These are phyloP conservation scores for Erythrophleum ivorense DNA, from an alignment of 331 rosid genomes.

Conservation along the genomic window DNA sequence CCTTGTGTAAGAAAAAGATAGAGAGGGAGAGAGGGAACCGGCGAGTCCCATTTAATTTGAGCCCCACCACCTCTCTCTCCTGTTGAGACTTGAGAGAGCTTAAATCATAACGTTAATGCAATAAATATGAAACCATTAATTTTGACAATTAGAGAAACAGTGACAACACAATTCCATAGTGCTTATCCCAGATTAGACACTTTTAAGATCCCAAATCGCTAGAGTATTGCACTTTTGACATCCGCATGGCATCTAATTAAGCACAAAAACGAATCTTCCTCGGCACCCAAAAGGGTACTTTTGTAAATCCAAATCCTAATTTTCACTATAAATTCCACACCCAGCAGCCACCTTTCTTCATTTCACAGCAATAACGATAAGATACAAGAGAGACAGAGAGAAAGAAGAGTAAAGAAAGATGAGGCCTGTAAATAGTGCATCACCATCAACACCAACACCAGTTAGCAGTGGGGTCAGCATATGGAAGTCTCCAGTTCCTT, in stretches of 20 bases:
- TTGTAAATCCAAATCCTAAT: conserved; percentile 12
- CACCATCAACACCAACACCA: not conserved
- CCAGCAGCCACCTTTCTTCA: not conserved
- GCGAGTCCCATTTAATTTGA: too few relatives aligned
- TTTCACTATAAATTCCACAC: conserved; percentile 27
- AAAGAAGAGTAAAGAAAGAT: not conserved
- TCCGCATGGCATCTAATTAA: not conserved
- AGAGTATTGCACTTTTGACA: conserved; percentile 7
- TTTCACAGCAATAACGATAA: not conserved
- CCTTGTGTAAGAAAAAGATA: too few relatives aligned
- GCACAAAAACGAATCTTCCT: conserved; percentile 29
- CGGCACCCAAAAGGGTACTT: conserved; percentile 11
- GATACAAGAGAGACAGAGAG: not conserved
- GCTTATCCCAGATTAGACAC: not conserved
- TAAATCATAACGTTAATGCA: not conserved
- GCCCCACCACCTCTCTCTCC: too few relatives aligned
- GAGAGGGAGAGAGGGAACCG: too few relatives aligned
- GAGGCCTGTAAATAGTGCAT: not conserved
- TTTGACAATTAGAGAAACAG: not conserved
- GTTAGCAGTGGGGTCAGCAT: not conserved
- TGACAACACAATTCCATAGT: conserved; percentile 17
- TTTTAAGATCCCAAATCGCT: not conserved
- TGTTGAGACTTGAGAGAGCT: not conserved
- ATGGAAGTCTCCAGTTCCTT: conserved; percentile 35
- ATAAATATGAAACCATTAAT: not conserved